These are phyloP conservation scores for Boechera divaricarpa DNA, from an alignment of 345 rosid species.

Conservation along the genomic window DNA sequence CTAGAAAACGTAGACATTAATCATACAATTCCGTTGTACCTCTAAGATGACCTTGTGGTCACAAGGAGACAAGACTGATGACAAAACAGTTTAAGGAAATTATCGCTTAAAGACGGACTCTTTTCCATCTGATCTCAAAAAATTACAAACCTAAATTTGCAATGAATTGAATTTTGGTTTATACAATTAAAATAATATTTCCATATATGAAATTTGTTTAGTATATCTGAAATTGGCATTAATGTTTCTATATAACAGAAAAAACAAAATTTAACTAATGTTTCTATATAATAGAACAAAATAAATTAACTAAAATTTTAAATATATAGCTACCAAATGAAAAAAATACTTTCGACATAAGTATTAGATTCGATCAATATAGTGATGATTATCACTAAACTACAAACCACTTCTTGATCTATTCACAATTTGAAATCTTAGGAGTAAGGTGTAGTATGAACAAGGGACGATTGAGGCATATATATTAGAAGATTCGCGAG, in stretches of 20 bases:
- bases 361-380: neutral
- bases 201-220: neutral
- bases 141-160: slow-evolving; percentile 13
- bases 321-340: neutral
- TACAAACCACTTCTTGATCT: neutral
- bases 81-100: slow-evolving; percentile 28
- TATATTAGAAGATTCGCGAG: slow-evolving; percentile 35
- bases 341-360: neutral
- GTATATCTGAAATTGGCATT: neutral
- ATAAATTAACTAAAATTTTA: neutral
- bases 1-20: slow-evolving; percentile 27
- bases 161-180: neutral
- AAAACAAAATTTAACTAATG: neutral
- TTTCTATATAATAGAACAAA: neutral
- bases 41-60: slow-evolving; percentile 37
- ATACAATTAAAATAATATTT: neutral
- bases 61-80: slow-evolving; percentile 36
- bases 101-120: slow-evolving; percentile 15
- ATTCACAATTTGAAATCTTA: neutral
- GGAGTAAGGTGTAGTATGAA: slow-evolving; percentile 31
- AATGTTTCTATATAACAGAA: neutral
- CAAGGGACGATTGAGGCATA: slow-evolving; percentile 28
- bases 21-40: slow-evolving; percentile 27
- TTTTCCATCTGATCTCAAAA: slow-evolving; percentile 11
- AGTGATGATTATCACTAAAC: neutral